A percentile compares a stretch with the other conserved stretches of the same genome.
phyloP scores from a whole-genome alignment of 306 rosid species.

The Cicer arietinum region DNA sequence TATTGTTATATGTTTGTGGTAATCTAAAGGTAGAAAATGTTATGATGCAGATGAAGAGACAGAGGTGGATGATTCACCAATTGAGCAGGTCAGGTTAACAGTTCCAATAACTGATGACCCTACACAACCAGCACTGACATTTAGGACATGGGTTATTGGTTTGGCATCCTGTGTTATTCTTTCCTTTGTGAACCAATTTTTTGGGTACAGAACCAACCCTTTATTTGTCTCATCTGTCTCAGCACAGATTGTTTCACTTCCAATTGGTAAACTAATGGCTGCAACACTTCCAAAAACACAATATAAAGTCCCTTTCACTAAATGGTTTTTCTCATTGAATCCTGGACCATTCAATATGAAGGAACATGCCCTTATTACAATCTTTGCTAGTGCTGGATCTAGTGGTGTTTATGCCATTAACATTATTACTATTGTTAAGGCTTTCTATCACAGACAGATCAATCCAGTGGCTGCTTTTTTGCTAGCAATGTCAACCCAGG shows the following conservation, averaged over 20 bases:
- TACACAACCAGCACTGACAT: conserved; percentile 66
- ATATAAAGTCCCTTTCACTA: conserved; percentile 54
- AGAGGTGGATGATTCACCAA: conserved; percentile 68
- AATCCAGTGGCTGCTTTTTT: conserved; percentile 70
- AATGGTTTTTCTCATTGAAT: conserved; percentile 68
- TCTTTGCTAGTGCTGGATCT: conserved; percentile 77
- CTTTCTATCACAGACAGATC: conserved; percentile 68
- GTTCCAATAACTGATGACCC: conserved; percentile 78
- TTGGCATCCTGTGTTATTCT: conserved; percentile 61
- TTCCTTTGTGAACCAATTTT: conserved; percentile 80
- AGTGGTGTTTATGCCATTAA: conserved; percentile 72
- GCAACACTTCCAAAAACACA: conserved; percentile 57
- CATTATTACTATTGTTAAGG: conserved; percentile 81
- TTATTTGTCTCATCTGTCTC: conserved; percentile 62
- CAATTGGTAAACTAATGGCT: conserved; percentile 88
- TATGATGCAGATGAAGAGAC: conserved; percentile 40
- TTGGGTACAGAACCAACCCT: conserved; percentile 68
- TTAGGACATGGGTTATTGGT: conserved; percentile 88
- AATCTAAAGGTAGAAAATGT: neutral
- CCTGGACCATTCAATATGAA: conserved; percentile 84
- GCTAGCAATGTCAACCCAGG: conserved; percentile 85
- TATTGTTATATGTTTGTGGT: neutral
- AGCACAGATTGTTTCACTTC: conserved; percentile 74
- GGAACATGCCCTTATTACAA: conserved; percentile 85
- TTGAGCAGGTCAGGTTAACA: conserved; percentile 86